Base-by-base conservation (phyloP, 2,329 filamentous ascomycete genomes). In the Raffaelea albimanens region DNA sequence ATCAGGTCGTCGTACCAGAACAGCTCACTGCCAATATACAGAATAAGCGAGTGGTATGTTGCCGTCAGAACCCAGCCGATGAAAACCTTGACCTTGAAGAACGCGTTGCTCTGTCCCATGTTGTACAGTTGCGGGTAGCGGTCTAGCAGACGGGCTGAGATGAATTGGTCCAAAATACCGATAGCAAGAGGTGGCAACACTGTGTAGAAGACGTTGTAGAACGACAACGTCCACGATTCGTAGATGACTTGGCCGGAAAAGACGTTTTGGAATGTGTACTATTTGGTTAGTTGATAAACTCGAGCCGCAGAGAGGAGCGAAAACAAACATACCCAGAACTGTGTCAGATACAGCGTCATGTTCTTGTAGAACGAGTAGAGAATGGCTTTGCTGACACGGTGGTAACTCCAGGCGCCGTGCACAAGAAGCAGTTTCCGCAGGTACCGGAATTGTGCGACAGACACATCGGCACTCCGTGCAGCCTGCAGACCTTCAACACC, bases 281-380 rank as follows among this genome's bases (percentile, higher is more conserved):
- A n/a, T n/a, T n/a, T n/a, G n/a, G n/a, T n/a, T n/a, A 90, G 50
- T 1, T n/a, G n/a, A n/a, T n/a, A n/a, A n/a, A n/a, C n/a, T n/a
- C n/a, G n/a, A n/a, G n/a, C n/a, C n/a, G n/a, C n/a, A n/a, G n/a
- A n/a, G n/a, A n/a, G n/a, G n/a, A n/a, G n/a, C n/a, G n/a, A n/a
- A n/a, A n/a, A n/a, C n/a, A n/a, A n/a, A n/a, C n/a, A n/a, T n/a
- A n/a, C n/a, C 88, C 94, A 98, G 63, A 98, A 98, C 63, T 98
- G 94, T 51, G 94, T 98, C 85, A 98, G 90, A 69, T 97, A 98
- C 52, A 98, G 73, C 19, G 90, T 85, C 56, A 97, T 96, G 68
- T 98, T 98, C 75, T 98, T 98, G 75, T 98, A 98, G 66, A 97
- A 98, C 7, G 93, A 97, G 68, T 95, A 98, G 53, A 98, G 67